Conservation (phyloP, 164 flowering plant species). For the Litsea cubeba region DNA sequence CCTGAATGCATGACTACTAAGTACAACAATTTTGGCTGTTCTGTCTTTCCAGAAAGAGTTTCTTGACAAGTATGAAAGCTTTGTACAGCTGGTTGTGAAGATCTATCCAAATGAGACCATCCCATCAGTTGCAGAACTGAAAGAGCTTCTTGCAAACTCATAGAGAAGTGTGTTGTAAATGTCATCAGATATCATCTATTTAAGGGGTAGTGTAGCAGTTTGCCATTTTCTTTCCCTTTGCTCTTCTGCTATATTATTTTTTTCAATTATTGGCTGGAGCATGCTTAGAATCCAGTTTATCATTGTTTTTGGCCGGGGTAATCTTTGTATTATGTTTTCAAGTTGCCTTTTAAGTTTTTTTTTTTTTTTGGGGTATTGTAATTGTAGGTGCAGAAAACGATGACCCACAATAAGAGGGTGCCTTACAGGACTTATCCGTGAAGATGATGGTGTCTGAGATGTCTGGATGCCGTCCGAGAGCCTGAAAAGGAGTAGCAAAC, state of each 20-base stretch:
- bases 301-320: neutral
- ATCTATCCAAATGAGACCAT: slow-evolving; percentile 65
- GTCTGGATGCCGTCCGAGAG: no score
- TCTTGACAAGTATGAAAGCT: slow-evolving; percentile 83
- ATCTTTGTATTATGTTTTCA: neutral
- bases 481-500: no score
- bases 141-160: slow-evolving; percentile 46
- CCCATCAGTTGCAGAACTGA: slow-evolving; percentile 69
- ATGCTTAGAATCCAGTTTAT: neutral
- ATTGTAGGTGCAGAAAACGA: no score
- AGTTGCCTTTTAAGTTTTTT: neutral
- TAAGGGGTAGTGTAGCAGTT: neutral
- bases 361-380: no score
- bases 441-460: no score
- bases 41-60: slow-evolving; percentile 68
- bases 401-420: no score
- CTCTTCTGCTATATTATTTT: neutral
- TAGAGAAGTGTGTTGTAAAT: neutral
- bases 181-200: neutral
- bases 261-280: neutral
- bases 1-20: neutral
- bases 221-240: neutral
- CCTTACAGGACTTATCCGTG: no score
- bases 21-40: neutral
- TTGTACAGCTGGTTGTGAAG: slow-evolving; percentile 69